Evolutionary conservation across 441 rosid species (phyloP).

Genomic region (Croton setiger): DNA sequence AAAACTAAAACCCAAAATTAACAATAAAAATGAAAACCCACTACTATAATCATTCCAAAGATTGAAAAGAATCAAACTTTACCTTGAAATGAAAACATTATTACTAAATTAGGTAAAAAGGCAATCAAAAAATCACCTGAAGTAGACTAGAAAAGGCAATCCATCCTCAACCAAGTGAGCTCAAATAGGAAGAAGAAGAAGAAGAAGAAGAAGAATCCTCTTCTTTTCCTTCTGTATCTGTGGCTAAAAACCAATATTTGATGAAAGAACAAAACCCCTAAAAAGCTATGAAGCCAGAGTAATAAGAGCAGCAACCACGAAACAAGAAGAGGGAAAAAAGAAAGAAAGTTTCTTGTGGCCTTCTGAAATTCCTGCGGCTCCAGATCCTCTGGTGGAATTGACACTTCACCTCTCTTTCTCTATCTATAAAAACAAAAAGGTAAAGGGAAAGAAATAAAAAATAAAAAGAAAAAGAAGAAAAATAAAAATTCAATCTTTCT

Average conservation of each 20-base stretch:
- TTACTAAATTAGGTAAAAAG: not conserved
- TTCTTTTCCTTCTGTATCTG: not conserved
- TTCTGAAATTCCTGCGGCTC: conserved; percentile 5
- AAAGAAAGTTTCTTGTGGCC: conserved; percentile 13
- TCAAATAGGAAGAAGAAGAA: not conserved
- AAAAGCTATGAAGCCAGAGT: not conserved
- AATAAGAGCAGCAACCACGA: not conserved
- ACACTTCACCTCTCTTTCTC: conserved; percentile 20
- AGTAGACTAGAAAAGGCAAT: not conserved
- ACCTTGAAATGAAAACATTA: not conserved
- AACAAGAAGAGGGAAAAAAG: not conserved
- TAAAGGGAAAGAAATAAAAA: not conserved
- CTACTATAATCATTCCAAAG: not conserved
- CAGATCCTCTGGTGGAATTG: conserved; percentile 12
- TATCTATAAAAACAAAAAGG: not conserved
- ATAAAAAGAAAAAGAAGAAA: not conserved
- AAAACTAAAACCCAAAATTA: not conserved
- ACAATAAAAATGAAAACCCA: not conserved
- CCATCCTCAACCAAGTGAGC: conserved; percentile 10
- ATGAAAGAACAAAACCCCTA: not conserved
- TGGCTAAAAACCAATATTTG: not conserved
- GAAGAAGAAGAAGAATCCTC: not conserved
- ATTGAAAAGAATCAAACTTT: not conserved
- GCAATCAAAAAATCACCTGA: conserved; percentile 18
- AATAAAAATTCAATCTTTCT: not conserved